Percentiles rank a stretch among this genome's conserved stretches.
Evolutionary conservation across 768 basidiomycete species (phyloP).

Genomic region (Boletus rubroflammeus): DNA sequence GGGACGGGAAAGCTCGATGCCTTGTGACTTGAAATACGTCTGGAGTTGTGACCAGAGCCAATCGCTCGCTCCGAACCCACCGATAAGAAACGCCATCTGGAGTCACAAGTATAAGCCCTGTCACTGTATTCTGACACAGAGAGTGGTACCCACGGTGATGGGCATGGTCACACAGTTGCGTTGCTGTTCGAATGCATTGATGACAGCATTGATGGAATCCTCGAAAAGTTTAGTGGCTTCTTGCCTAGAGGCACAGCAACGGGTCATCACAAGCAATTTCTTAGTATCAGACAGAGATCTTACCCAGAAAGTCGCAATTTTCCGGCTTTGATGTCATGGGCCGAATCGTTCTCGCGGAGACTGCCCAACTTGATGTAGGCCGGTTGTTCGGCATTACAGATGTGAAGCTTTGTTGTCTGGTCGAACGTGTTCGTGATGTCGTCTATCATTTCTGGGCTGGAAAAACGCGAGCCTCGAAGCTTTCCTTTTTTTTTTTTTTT

Average conservation of each 20-base stretch:
- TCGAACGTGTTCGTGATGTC: constrained; percentile 35
- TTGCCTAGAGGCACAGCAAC: constrained; percentile 18
- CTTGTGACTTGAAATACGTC: constrained; percentile 30
- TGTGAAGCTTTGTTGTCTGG: constrained; percentile 35
- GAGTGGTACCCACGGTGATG: constrained; percentile 28
- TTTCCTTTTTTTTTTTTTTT: constrained; percentile 20
- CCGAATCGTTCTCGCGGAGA: constrained; percentile 30
- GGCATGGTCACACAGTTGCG: constrained; percentile 13
- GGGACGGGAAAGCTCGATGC: constrained; percentile 43
- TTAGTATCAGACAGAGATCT: neutral
- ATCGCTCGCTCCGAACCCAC: constrained; percentile 48
- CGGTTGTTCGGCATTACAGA: constrained; percentile 31
- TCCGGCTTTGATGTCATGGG: constrained; percentile 31
- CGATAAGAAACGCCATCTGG: constrained; percentile 41
- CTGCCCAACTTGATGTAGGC: constrained; percentile 40
- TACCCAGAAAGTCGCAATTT: constrained; percentile 37
- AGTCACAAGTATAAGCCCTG: neutral
- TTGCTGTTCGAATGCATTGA: constrained; percentile 31
- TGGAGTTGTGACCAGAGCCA: constrained; percentile 42
- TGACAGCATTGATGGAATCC: constrained; percentile 35
- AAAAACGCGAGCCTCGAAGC: constrained; percentile 26
- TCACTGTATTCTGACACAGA: neutral
- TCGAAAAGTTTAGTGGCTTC: constrained; percentile 40
- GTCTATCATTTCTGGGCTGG: constrained; percentile 28
- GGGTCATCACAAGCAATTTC: neutral